Conservation (phyloP, 108 stramenopile species). For the Chaetoceros muelleri region DNA sequence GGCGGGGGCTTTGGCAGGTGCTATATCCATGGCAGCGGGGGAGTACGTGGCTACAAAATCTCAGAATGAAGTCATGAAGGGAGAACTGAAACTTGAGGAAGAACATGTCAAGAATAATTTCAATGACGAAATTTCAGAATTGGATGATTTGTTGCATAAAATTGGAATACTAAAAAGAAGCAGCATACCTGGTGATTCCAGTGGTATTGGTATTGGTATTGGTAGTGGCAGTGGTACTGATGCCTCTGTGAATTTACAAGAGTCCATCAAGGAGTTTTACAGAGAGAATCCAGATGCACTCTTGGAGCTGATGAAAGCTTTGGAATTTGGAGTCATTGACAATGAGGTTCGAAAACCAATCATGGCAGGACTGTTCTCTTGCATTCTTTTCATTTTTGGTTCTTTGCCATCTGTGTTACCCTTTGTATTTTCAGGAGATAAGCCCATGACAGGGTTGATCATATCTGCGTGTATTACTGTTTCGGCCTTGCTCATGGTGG, state of each 20-base stretch:
- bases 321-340: conserved; percentile 72
- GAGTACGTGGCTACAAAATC: conserved; percentile 66
- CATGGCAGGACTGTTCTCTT: conserved; percentile 36
- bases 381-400: conserved; percentile 43
- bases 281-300: conserved; percentile 44
- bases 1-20: conserved; percentile 62
- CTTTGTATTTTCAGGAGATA: conserved; percentile 25
- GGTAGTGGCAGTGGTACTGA: background rate
- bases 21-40: conserved; percentile 66
- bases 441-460: conserved; percentile 31
- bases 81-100: conserved; percentile 60
- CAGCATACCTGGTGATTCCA: background rate
- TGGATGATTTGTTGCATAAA: conserved; percentile 25
- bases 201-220: background rate
- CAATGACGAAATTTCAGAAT: conserved; percentile 39
- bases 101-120: conserved; percentile 40
- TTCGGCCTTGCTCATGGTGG: conserved; percentile 39
- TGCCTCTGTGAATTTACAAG: conserved; percentile 8
- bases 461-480: conserved; percentile 29
- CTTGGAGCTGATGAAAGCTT: conserved; percentile 56
- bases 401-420: conserved; percentile 55
- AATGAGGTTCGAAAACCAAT: conserved; percentile 48
- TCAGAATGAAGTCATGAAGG: conserved; percentile 67
- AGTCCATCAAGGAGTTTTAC: conserved; percentile 31
- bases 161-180: conserved; percentile 25